Evolutionary conservation across 2,329 filamentous ascomycete genomes (phyloP).

Genomic region (Ophiocordyceps sinensis): DNA sequence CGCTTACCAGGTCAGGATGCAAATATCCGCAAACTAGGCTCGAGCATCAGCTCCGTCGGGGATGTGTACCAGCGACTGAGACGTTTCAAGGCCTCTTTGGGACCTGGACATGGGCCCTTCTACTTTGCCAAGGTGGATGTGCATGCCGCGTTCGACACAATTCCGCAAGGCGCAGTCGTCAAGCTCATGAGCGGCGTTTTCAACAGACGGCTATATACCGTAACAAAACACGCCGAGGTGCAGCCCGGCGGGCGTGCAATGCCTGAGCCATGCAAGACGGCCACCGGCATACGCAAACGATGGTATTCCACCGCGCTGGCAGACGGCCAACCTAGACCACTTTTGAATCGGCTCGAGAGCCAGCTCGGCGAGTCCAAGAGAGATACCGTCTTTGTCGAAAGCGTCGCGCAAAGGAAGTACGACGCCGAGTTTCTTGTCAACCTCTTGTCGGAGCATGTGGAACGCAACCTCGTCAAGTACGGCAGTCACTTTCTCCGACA

Average conservation of each 20-base stretch:
- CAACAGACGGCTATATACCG: slow-evolving; percentile 47
- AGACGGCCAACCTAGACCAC: slow-evolving; percentile 23
- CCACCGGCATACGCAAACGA: slow-evolving; percentile 20
- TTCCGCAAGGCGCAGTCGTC: slow-evolving; percentile 67
- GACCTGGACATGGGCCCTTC: slow-evolving; percentile 25
- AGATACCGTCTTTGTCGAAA: slow-evolving; percentile 68
- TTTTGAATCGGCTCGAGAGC: slow-evolving; percentile 30
- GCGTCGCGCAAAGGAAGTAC: slow-evolving; percentile 41
- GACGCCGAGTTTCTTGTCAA: slow-evolving; percentile 45
- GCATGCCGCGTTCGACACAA: slow-evolving; percentile 84
- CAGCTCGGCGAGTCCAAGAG: slow-evolving; percentile 29
- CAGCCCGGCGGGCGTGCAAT: slow-evolving; percentile 26
- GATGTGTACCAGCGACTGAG: slow-evolving; percentile 67
- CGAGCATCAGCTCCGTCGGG: slow-evolving; percentile 65
- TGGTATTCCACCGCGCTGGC: slow-evolving; percentile 40
- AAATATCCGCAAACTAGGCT: slow-evolving; percentile 51
- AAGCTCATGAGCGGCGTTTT: slow-evolving; percentile 46
- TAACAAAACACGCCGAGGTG: slow-evolving; percentile 64
- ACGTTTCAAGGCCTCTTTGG: slow-evolving; percentile 44
- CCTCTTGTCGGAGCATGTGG: slow-evolving; percentile 69
- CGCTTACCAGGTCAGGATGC: slow-evolving; percentile 12
- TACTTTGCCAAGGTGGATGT: slow-evolving; percentile 94
- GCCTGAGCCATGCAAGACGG: slow-evolving; percentile 7
- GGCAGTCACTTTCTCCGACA: slow-evolving; percentile 83
- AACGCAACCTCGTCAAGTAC: slow-evolving; percentile 72